Base-by-base conservation (phyloP, 768 basidiomycete species). In the Boletus edulis region DNA sequence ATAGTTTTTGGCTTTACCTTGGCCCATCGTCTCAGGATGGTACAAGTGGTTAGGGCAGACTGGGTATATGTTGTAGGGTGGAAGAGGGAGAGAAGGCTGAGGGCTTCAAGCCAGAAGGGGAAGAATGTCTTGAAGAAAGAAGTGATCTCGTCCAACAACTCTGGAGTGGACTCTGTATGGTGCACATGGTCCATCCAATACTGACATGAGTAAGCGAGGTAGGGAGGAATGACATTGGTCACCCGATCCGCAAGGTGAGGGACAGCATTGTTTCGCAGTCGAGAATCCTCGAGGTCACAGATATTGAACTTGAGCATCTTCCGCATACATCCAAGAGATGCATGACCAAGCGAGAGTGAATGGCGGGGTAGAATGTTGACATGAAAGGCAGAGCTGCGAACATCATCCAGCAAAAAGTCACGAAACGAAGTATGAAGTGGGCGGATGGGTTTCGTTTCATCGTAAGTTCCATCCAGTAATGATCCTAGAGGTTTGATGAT, bases 41-140 rank as follows among this genome's bases (percentile, higher is more conserved):
- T 50, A 9, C 63, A 64, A 18, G 54, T 31, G n/a, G 31, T 15
- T 5, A 59, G 46, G 41, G 63, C 63, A 52, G 48, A 44, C 4
- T 52, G 44, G 4, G 50, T 51, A 17, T 24, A 49, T 34, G 48
- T 55, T 5, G 34, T n/a, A 44, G 59, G 49, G 20, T 56, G 39
- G 22, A 12, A 34, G 20, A 48, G 17, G 31, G 55, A 58, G 29
- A 59, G 54, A 12, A 67, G 56, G 20, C 66, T 59, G n/a, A 77
- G 59, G 7, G 67, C 69, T 47, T 77, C 77, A 11, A 77, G 50
- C 76, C 76, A 77, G 49, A 66, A 74, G 6, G 77, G 61, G 5
- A 76, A 59, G 14, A 59, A 58, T 1, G 51, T 31, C 40, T 66
- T 46, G 22, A 67, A 52, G 49, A 75, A 68, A 4, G 49, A 37